A percentile compares a stretch with the other conserved stretches of the same genome.
phyloP scores from a whole-genome alignment of 257 asterid species.

The Nicotiana benthamiana region DNA sequence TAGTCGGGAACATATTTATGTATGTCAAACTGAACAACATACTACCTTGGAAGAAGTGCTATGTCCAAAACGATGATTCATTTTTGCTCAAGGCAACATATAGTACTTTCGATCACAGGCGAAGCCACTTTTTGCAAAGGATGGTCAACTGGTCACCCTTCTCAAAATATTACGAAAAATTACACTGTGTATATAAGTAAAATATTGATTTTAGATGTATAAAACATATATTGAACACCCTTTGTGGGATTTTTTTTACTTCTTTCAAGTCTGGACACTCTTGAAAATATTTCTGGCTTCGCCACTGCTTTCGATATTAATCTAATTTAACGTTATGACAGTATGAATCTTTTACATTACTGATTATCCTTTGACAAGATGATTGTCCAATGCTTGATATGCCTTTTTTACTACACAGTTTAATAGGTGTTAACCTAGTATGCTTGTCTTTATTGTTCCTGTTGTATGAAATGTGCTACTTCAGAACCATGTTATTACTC shows the following conservation, averaged over 20 bases:
- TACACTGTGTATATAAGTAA: too few relatives aligned
- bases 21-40: background rate
- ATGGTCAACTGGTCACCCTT: too few relatives aligned
- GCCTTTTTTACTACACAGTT: background rate
- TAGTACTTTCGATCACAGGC: background rate
- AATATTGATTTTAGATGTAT: too few relatives aligned
- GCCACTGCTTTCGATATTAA: background rate
- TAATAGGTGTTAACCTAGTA: background rate
- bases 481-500: background rate
- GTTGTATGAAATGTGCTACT: background rate
- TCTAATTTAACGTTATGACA: background rate
- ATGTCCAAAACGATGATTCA: background rate
- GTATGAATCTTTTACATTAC: background rate
- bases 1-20: background rate
- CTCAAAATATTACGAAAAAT: too few relatives aligned
- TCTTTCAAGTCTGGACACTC: too few relatives aligned
- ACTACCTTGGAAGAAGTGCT: background rate
- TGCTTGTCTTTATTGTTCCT: background rate
- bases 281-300: too few relatives aligned
- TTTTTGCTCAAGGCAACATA: background rate
- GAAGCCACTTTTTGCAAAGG: too few relatives aligned
- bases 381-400: background rate
- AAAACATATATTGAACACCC: too few relatives aligned
- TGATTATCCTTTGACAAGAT: background rate
- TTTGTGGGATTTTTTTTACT: too few relatives aligned